These are phyloP conservation scores for Neocucurbitaria cava DNA, from an alignment of 2,329 filamentous ascomycete species.

Conservation along the genomic window DNA sequence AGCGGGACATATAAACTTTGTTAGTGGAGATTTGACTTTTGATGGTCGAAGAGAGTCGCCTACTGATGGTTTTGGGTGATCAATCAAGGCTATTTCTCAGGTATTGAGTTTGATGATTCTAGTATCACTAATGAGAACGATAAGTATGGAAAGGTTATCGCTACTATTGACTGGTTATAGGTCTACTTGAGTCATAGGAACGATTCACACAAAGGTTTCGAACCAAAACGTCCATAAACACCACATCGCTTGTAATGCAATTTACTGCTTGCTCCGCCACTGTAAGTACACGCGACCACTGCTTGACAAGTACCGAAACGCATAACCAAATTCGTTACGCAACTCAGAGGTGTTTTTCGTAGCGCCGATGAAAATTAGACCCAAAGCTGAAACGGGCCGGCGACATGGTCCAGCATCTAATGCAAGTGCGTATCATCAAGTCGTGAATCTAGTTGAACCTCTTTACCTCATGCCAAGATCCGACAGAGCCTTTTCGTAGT, in stretches of 20 bases:
- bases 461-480: constrained; percentile 39
- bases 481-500: constrained; percentile 72
- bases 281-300: background rate
- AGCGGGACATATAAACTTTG: constrained; percentile 15
- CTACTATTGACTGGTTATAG: background rate
- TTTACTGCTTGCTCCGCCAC: background rate
- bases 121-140: too few species aligned
- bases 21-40: background rate
- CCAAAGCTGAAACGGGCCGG: background rate
- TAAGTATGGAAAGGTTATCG: background rate
- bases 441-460: constrained; percentile 5
- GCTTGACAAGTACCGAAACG: background rate
- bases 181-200: background rate
- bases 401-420: constrained; percentile 5
- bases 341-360: background rate
- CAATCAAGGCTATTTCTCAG: too few species aligned
- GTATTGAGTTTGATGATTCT: too few species aligned
- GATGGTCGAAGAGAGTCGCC: too few species aligned
- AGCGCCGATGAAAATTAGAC: background rate
- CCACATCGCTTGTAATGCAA: background rate
- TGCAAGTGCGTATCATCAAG: constrained; percentile 8
- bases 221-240: background rate
- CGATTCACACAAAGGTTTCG: background rate
- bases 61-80: too few species aligned
- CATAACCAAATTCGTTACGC: background rate